Percentiles rank a stretch among this genome's conserved stretches.
Evolutionary conservation across 805 yeast species (phyloP).

Genomic region (Saccharomycopsis guyanensis): DNA sequence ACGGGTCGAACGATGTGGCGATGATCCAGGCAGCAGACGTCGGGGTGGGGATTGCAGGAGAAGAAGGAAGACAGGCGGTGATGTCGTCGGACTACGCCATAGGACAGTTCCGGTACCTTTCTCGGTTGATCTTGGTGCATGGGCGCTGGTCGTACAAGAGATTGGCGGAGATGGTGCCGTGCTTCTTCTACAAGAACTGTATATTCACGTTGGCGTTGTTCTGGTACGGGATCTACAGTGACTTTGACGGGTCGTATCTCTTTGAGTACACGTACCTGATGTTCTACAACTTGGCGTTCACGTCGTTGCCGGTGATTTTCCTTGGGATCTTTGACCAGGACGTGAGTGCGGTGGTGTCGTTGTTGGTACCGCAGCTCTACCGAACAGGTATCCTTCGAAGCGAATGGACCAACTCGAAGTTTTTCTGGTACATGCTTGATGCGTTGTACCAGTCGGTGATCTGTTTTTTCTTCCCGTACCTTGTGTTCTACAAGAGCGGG

Average conservation of each 20-base stretch:
- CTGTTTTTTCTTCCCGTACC: slow-evolving; percentile 67
- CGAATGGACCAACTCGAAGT: slow-evolving; percentile 66
- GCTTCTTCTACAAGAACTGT: slow-evolving; percentile 73
- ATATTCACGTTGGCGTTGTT: slow-evolving; percentile 66
- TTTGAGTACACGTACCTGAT: slow-evolving; percentile 72
- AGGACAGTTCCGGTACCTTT: slow-evolving; percentile 71
- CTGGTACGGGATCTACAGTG: slow-evolving; percentile 70
- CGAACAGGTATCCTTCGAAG: slow-evolving; percentile 61
- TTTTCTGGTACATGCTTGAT: slow-evolving; percentile 67
- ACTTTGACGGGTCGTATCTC: slow-evolving; percentile 74
- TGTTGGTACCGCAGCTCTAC: slow-evolving; percentile 70
- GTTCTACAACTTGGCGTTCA: slow-evolving; percentile 78
- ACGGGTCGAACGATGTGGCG: slow-evolving; percentile 85
- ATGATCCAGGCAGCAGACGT: slow-evolving; percentile 86
- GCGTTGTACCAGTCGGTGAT: slow-evolving; percentile 70
- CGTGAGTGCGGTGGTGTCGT: slow-evolving; percentile 59
- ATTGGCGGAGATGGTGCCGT: slow-evolving; percentile 75
- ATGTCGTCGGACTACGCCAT: slow-evolving; percentile 85
- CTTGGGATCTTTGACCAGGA: slow-evolving; percentile 78
- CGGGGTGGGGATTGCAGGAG: slow-evolving; percentile 88
- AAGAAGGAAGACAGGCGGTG: slow-evolving; percentile 84
- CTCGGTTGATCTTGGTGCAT: slow-evolving; percentile 62
- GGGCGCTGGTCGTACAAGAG: slow-evolving; percentile 86
- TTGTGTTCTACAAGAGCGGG: slow-evolving; percentile 37
- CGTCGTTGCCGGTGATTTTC: slow-evolving; percentile 73